These are phyloP conservation scores for Apiospora hydei DNA, from an alignment of 2,329 filamentous ascomycete species.

Conservation along the genomic window DNA sequence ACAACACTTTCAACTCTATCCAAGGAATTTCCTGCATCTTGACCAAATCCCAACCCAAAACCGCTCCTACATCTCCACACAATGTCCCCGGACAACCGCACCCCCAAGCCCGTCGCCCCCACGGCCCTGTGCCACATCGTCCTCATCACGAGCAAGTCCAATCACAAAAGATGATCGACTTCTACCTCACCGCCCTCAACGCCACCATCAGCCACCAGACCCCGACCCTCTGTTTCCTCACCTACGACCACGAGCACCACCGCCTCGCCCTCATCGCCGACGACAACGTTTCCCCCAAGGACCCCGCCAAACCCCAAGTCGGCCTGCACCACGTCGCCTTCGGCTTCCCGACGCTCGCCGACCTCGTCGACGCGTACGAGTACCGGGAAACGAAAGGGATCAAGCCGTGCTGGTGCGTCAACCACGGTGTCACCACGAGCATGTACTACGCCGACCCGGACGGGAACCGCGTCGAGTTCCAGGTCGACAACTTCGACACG, in stretches of 20 bases:
- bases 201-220: slow-evolving; percentile 36
- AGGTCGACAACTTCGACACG: slow-evolving; percentile 52
- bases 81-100: background rate
- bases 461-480: slow-evolving; percentile 55
- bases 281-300: background rate
- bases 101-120: background rate
- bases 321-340: slow-evolving; percentile 52
- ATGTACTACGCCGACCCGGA: slow-evolving; percentile 59
- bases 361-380: slow-evolving; percentile 46
- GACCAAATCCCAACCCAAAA: background rate
- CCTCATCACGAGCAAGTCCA: slow-evolving; percentile 32
- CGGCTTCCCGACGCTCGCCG: slow-evolving; percentile 44
- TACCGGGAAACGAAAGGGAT: slow-evolving; percentile 46
- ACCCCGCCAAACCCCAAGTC: slow-evolving; percentile 35
- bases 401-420: slow-evolving; percentile 50
- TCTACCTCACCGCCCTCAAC: slow-evolving; percentile 47
- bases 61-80: too few relatives aligned
- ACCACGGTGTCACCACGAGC: slow-evolving; percentile 55
- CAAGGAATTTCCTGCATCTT: background rate
- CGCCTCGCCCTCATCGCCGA: slow-evolving; percentile 46
- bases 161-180: slow-evolving; percentile 43
- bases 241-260: slow-evolving; percentile 57
- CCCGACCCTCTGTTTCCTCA: slow-evolving; percentile 44
- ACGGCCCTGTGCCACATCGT: slow-evolving; percentile 33
- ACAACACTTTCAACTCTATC: background rate